Evolutionary conservation across 1,139 yeast genomes (phyloP), one percentile per base, ranked within the genome.

Genomic region (Suhomyces maxii): DNA sequence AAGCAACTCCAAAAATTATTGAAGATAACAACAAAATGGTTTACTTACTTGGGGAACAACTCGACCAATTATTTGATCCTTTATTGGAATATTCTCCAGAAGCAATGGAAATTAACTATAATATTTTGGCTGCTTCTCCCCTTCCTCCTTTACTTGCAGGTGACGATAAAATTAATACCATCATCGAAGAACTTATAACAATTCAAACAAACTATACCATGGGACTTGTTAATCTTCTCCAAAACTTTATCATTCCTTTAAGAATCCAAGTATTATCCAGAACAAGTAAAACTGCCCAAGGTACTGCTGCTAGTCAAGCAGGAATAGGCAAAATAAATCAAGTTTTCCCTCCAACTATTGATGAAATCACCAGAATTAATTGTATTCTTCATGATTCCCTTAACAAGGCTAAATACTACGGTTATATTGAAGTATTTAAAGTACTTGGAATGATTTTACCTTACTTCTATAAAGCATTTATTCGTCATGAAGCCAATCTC

Each of bases 321-420:
- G 79, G 77, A 1, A 83, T 89, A 8, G 69, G 84, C 2, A 81
- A 81, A 54, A 73, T 90, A 35, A 91, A 91, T 63, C 76, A 82
- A 42, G 77, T 89, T 1, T 89, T 91, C 60, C 97, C 98, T 2
- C 97, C 97, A 1, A 91, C 98, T 0, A 86, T 91, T 31, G 98
- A 91, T 65, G 98, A 91, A 67, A 83, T 91, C 23, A 87, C 96
- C 12, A 76, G 97, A 57, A 84, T 91, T 36, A 90, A 90, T 60
- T 88, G 96, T 61, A 83, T 91, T 6, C 80, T 89, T 48, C 79
- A 86, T 53, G 96, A 87, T 56, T 81, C 95, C 18, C 68, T 91
- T 47, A 80, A 79, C 45, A 69, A 79, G 18, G 95, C 97, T 0
- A 60, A 73, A 3, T 80, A 84, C 0, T 80, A 65, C 59, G 97